Evolutionary conservation across 345 rosid species (phyloP), one percentile per base, ranked within the genome.

Genomic region (Bruguiera sexangula): DNA sequence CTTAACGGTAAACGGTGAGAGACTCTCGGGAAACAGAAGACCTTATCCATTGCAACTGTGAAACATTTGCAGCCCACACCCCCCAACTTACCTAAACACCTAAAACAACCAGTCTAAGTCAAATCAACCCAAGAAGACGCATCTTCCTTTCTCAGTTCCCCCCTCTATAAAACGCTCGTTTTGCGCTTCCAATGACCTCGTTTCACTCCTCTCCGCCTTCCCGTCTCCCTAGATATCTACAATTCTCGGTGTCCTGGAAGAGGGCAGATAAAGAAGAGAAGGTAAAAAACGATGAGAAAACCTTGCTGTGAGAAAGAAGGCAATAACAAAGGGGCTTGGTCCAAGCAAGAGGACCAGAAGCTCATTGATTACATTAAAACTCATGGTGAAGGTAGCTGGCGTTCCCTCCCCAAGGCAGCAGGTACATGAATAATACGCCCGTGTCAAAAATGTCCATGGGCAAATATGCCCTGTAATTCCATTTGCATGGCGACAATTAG

Each of bases 361-460:
- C 82, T 85, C 22, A 64, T 77, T 26, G 72, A 73, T 32, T 83
- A 81, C 72, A 58, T 83, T 53, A 58, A 71, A n/a, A 67, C 15
- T 9, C 65, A 81, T 60, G 87, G 85, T 13, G 85, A 83, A 78
- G 85, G 78, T 27, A 75, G 69, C 6, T 81, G 84, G 85, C 77
- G 79, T 73, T 78, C 36, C 60, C 72, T 83, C 31, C 86, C 86
- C 16, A n/a, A 24, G 22, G 75, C 71, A 66, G 82, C 83, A 54
- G 88, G 85, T 82, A 43, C 8, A 6, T 39, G 3, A 8, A 22
- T 6, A 11, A 30, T 32, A 2, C 26, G 5, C 1, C 7, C 18
- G 19, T 39, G 18, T 19, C 3, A 13, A 4, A 24, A 21, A 1
- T 34, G 37, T 7, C 37, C 8, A 7, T 34, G 37, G 37, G 8